Conservation (phyloP, 2,329 filamentous ascomycete genomes). For the Pseudogymnoascus sp. region DNA sequence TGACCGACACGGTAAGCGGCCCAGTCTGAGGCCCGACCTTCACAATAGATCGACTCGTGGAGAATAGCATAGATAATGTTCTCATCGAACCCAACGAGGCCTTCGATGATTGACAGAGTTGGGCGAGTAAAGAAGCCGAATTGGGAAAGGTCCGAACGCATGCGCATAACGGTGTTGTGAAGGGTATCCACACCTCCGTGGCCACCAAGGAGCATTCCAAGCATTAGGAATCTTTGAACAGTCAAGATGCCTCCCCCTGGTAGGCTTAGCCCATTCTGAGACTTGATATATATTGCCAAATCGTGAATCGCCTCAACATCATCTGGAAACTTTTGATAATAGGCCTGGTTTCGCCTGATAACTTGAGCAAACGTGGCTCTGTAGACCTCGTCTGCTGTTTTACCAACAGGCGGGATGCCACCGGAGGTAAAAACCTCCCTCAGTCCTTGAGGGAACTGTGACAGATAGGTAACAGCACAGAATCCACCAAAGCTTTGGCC, state of each 20-base stretch:
- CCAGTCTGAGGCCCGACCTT: conserved; percentile 62
- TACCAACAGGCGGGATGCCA: conserved; percentile 70
- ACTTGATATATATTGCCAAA: conserved; percentile 56
- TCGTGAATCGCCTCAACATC: conserved; percentile 61
- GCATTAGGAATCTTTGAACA: conserved; percentile 62
- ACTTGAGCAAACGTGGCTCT: conserved; percentile 61
- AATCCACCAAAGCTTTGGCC: conserved; percentile 94
- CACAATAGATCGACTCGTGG: conserved; percentile 83
- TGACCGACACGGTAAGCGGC: conserved; percentile 59
- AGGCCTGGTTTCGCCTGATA: conserved; percentile 63
- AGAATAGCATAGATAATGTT: conserved; percentile 77
- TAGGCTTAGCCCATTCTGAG: conserved; percentile 50
- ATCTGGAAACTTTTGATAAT: conserved; percentile 74
- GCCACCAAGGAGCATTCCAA: conserved; percentile 70
- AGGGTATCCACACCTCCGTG: conserved; percentile 69
- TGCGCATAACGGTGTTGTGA: conserved; percentile 64
- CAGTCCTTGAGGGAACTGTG: conserved; percentile 66
- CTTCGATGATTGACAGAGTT: conserved; percentile 61
- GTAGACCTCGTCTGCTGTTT: conserved; percentile 68
- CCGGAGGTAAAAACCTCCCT: conserved; percentile 79
- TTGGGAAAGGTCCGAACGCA: conserved; percentile 63
- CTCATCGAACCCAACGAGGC: conserved; percentile 60
- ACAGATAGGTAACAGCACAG: conserved; percentile 75
- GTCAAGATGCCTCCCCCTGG: conserved; percentile 68
- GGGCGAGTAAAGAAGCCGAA: conserved; percentile 69